Percentiles rank a stretch among this genome's conserved stretches.
phyloP scores from a whole-genome alignment of 129 eudicot species.

The Escallonia herrerae region DNA sequence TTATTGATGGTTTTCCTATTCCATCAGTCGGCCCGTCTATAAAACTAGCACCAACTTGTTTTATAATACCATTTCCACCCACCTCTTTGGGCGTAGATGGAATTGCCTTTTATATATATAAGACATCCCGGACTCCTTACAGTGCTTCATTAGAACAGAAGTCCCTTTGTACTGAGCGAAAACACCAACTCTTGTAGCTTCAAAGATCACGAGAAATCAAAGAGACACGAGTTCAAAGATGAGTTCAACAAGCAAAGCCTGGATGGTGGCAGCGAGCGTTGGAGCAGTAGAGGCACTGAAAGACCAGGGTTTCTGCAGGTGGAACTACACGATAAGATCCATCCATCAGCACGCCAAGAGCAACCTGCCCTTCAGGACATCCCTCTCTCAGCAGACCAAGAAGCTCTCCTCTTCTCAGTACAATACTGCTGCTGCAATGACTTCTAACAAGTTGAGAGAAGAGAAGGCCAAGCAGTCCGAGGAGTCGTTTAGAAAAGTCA shows the following conservation, averaged over 20 bases:
- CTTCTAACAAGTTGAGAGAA: neutral
- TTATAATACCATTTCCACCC: too few species aligned
- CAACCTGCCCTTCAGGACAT: constrained; percentile 27
- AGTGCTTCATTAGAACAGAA: too few species aligned
- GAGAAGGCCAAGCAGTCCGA: constrained; percentile 9
- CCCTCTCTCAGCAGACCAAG: constrained; percentile 15
- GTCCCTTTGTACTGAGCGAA: too few species aligned
- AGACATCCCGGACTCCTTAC: too few species aligned
- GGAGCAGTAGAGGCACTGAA: constrained; percentile 52
- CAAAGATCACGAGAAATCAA: neutral
- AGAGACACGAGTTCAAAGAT: neutral
- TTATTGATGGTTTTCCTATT: too few species aligned
- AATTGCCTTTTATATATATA: too few species aligned
- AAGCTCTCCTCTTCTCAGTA: constrained; percentile 14
- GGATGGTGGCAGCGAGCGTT: constrained; percentile 39
- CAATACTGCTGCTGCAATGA: constrained; percentile 5
- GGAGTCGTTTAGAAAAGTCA: constrained; percentile 24
- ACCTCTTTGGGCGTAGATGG: too few species aligned
- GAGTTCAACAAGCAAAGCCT: constrained; percentile 27
- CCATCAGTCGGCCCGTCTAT: too few species aligned
- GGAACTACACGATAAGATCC: constrained; percentile 51
- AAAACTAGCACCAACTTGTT: too few species aligned
- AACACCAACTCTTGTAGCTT: neutral
- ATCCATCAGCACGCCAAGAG: constrained; percentile 42
- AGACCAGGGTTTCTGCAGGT: constrained; percentile 59